These are phyloP conservation scores for Kernera saxatilis DNA, from an alignment of 345 rosid species.

Conservation along the genomic window DNA sequence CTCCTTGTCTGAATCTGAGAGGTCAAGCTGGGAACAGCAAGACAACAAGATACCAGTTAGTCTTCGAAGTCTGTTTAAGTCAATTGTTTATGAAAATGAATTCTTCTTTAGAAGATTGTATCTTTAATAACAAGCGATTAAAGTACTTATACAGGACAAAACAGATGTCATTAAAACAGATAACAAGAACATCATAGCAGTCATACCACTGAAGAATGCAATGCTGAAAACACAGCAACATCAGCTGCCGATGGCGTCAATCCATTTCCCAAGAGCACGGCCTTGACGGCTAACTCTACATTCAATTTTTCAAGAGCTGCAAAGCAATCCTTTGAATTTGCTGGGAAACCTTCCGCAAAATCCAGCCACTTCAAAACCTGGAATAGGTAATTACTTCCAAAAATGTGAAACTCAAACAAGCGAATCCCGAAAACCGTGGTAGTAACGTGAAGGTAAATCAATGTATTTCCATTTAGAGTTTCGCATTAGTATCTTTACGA, in stretches of 20 bases:
- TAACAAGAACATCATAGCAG: not conserved
- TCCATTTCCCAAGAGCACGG: conserved; percentile 75
- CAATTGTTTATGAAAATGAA: not conserved
- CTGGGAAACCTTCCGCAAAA: conserved; percentile 55
- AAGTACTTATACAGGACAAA: not conserved
- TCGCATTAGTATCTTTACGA: not conserved
- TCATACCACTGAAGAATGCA: conserved; percentile 64
- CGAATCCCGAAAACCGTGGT: not conserved
- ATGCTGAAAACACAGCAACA: conserved; percentile 54
- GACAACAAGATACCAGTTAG: conserved; percentile 8
- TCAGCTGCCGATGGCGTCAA: conserved; percentile 74
- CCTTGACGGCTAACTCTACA: conserved; percentile 50
- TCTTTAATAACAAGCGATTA: not conserved
- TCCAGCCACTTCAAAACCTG: conserved; percentile 76
- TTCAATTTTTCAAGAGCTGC: conserved; percentile 49
- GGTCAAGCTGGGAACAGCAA: conserved; percentile 43
- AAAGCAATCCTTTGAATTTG: conserved; percentile 37
- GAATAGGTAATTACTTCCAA: too few relatives aligned
- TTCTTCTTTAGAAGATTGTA: not conserved
- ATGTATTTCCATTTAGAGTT: not conserved
- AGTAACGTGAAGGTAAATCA: not conserved
- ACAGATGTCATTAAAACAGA: not conserved
- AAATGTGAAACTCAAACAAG: too few relatives aligned
- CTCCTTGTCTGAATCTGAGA: conserved; percentile 45
- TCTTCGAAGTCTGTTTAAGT: not conserved